Base-by-base conservation (phyloP, 2,329 filamentous ascomycete species). In the Colletotrichum navitas region DNA sequence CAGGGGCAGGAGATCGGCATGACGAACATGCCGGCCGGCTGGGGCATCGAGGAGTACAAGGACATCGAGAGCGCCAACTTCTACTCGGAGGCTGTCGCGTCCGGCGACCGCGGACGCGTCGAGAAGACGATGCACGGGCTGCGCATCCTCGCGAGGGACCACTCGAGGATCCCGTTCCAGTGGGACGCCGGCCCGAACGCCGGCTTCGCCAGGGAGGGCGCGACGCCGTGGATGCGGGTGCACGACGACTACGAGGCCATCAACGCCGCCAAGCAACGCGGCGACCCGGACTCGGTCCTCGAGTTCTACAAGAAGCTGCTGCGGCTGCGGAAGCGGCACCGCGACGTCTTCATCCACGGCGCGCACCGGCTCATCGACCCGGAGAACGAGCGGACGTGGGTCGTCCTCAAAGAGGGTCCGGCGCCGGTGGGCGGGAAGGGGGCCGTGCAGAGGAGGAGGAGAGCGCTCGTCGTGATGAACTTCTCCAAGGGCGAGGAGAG, bases 191-290 rank as follows among this genome's bases (percentile, higher is more conserved):
- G 83, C 0, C 80, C 85, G 0, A 85, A 92, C 72, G 89, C 88
- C 0, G 91, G 92, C 0, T 93, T 94, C 78, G 87, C 89, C 0
- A 75, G 76, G 18, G 74, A 68, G 0, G 74, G 68, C 0, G 77
- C 77, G 0, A 85, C 84, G 73, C 89, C 91, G 0, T 93, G 91
- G 91, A 93, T 93, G 89, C 84, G 88, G 1, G 86, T 90, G 1
- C 90, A 92, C 74, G 88, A 91, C 26, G 83, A 86, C 39, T 90
- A 88, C 75, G 75, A 75, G 2, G 76, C 81, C 1, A 83, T 90
- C 76, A 93, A 93, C 69, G 90, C 86, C 2, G 83, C 82, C 0
- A 78, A 77, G 2, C 88, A 91, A 75, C 73, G 76, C 1, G 73
- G 75, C 0, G 84, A 88, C n/a, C 76, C 76, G 0, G 77, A 83